Evolutionary conservation across 2,329 filamentous ascomycete species (phyloP).

Genomic region (Cladophialophora bantiana): DNA sequence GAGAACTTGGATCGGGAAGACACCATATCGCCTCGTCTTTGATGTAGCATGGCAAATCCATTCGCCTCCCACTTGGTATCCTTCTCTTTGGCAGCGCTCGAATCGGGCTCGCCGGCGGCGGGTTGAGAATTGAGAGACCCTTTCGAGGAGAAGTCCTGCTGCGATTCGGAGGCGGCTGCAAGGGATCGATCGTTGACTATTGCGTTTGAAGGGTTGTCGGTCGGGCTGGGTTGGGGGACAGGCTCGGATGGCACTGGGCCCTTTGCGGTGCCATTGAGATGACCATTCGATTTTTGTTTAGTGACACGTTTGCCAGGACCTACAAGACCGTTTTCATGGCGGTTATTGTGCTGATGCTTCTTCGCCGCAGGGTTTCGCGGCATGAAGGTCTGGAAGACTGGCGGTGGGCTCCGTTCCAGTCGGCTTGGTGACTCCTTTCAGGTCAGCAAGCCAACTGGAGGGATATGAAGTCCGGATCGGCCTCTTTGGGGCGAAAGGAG

Average conservation of each 20-base stretch:
- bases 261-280: conserved; percentile 60
- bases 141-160: conserved; percentile 18
- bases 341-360: conserved; percentile 72
- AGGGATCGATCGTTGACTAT: conserved; percentile 20
- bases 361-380: conserved; percentile 58
- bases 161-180: conserved; percentile 12
- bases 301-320: conserved; percentile 74
- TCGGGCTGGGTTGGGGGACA: conserved; percentile 26
- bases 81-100: conserved; percentile 28
- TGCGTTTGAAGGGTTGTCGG: conserved; percentile 25
- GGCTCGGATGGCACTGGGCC: conserved; percentile 46
- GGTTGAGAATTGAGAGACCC: not conserved
- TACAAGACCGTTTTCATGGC: conserved; percentile 88
- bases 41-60: conserved; percentile 33
- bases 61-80: conserved; percentile 31
- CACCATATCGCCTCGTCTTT: conserved; percentile 73
- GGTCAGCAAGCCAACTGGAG: conserved; percentile 43
- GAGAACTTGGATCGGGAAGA: conserved; percentile 71
- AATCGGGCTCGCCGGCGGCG: conserved; percentile 22
- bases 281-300: conserved; percentile 63
- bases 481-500: conserved; percentile 18
- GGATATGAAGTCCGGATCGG: conserved; percentile 21
- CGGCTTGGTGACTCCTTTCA: conserved; percentile 41
- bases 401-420: conserved; percentile 37
- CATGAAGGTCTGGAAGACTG: conserved; percentile 50